Conservation (phyloP, 176 grass and related monocot species). For the Carex pumila region DNA sequence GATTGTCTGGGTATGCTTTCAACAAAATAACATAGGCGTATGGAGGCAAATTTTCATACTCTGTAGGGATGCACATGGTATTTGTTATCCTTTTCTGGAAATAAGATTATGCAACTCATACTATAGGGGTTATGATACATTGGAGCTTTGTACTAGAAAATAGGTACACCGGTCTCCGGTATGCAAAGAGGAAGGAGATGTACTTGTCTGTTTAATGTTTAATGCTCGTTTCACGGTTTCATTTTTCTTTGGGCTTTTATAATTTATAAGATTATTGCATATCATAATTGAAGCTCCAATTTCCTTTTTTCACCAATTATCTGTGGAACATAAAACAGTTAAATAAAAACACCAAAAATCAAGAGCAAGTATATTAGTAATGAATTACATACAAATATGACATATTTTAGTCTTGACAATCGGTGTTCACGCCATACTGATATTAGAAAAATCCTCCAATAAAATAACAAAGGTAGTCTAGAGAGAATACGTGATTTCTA, state of each 20-base stretch:
- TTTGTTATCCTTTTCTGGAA: neutral
- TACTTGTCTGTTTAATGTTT: neutral
- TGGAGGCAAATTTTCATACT: neutral
- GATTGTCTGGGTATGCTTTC: neutral
- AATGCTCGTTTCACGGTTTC: neutral
- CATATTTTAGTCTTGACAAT: neutral
- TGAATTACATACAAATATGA: neutral
- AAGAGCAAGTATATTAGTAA: neutral
- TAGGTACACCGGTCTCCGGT: neutral
- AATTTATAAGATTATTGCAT: neutral
- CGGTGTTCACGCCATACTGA: neutral
- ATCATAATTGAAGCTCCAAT: neutral
- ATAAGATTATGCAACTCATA: neutral
- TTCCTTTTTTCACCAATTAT: neutral
- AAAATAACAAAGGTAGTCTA: slow-evolving; percentile 8
- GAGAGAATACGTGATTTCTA: slow-evolving; percentile 63
- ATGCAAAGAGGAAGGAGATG: neutral
- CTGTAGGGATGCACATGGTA: neutral
- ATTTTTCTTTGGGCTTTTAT: neutral
- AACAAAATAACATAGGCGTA: neutral
- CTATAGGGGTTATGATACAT: neutral
- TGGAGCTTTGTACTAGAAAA: neutral
- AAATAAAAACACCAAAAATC: neutral
- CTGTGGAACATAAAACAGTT: neutral
- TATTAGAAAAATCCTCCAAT: neutral